A percentile compares a stretch with the other conserved stretches of the same genome.
Conservation (phyloP, 2,329 filamentous ascomycete species). For the Byssothecium circinans region DNA sequence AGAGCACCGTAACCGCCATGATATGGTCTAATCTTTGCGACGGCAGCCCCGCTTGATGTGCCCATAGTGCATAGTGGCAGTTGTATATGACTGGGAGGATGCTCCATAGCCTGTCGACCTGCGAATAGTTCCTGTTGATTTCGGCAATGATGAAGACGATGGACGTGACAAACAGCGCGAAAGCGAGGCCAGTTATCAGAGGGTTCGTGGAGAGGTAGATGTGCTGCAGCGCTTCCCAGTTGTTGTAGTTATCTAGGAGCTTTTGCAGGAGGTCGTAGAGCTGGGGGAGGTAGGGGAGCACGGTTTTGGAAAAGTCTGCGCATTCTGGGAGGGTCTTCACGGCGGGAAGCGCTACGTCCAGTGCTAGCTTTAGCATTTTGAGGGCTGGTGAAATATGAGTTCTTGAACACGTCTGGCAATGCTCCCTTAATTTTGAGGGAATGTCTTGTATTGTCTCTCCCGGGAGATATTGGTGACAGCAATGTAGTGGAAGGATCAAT, state of each 20-base stretch:
- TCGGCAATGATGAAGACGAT: conserved; percentile 78
- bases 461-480: too few relatives aligned
- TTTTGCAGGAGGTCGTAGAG: conserved; percentile 52
- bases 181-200: conserved; percentile 71
- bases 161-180: conserved; percentile 69
- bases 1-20: conserved; percentile 69
- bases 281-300: conserved; percentile 75
- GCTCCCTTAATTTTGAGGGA: too few relatives aligned
- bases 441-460: not conserved
- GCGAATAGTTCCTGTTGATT: conserved; percentile 92
- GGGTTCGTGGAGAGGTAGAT: conserved; percentile 88
- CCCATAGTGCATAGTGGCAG: conserved; percentile 81
- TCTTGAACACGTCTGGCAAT: too few relatives aligned
- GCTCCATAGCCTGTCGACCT: conserved; percentile 92
- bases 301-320: conserved; percentile 72
- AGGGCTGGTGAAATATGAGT: not conserved
- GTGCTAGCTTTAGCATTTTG: conserved; percentile 48
- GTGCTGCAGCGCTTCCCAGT: conserved; percentile 63
- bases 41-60: conserved; percentile 70
- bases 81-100: conserved; percentile 86
- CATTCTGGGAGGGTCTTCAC: conserved; percentile 72
- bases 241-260: conserved; percentile 59
- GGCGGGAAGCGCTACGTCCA: conserved; percentile 62
- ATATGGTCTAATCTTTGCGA: conserved; percentile 73
- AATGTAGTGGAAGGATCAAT: too few relatives aligned